Evolutionary conservation across 768 basidiomycete genomes (phyloP), one percentile per base, ranked within the genome.

Genomic region (Kwoniella shandongensis): DNA sequence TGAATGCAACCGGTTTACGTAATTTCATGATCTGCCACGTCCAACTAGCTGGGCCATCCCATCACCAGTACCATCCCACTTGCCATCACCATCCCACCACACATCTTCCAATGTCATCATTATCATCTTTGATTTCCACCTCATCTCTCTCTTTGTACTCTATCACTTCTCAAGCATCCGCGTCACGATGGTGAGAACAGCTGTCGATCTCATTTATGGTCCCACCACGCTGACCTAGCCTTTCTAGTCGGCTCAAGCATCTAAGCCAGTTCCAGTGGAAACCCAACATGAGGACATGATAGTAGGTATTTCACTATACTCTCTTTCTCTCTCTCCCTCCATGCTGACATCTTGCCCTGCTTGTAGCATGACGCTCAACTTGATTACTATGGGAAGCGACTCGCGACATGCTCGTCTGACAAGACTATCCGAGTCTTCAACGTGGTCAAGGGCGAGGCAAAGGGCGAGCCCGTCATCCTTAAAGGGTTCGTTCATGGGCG

Each of bases 241-340:
- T 30, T 32, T 22, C 2, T 48, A 65, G 63, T 48, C 61, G 3
- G 65, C 65, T 30, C 59, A 64, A 45, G 30, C 59, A 17, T 50
- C 57, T 23, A 59, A 63, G 36, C 48, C 72, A 1, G 67, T 66
- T 13, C 69, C 88, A 85, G 53, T 99, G 46, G 94, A 99, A 78
- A 98, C 94, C 1, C 86, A 87, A 15, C 94, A 99, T 76, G 91
- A 94, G 77, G 96, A 98, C 78, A 96, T 97, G 91, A 97, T 98
- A 65, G 94, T 96, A 78, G 62, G 90, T 79, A 32, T 15, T 30
- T 3, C 44, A 36, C 36, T 49, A 6, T 6, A 32, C 32, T 32
- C 7, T 32, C 32, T 6, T 13, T 32, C 32, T 6, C 13, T 6
- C 32, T 6, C 13, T 41, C 10, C 46, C 22, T 36, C 38, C 13